Conservation (phyloP, 1,139 yeast species). For the Hanseniaspora uvarum region DNA sequence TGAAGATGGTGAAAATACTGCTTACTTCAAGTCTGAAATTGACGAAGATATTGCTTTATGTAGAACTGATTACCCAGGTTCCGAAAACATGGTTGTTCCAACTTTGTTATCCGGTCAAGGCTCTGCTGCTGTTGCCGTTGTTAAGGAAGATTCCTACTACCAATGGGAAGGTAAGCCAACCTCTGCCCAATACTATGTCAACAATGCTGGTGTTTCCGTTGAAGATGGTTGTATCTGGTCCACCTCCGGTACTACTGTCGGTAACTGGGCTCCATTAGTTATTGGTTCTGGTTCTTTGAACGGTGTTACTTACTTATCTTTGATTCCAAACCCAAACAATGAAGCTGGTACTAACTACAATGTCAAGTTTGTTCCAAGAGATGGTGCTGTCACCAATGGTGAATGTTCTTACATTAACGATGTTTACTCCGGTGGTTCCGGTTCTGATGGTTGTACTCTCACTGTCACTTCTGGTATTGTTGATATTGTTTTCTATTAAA, state of each 20-base stretch:
- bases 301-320: slow-evolving; percentile 59
- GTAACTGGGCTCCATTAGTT: slow-evolving; percentile 79
- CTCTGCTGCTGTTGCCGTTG: slow-evolving; percentile 61
- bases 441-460: slow-evolving; percentile 81
- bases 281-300: slow-evolving; percentile 61
- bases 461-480: slow-evolving; percentile 78
- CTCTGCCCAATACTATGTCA: slow-evolving; percentile 71
- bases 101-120: slow-evolving; percentile 41
- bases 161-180: slow-evolving; percentile 56
- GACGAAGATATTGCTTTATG: slow-evolving; percentile 57
- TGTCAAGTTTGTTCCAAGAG: slow-evolving; percentile 57
- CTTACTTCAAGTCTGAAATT: slow-evolving; percentile 49
- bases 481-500: slow-evolving; percentile 33
- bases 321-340: slow-evolving; percentile 79
- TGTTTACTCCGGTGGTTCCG: slow-evolving; percentile 46
- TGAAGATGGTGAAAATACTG: slow-evolving; percentile 64
- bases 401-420: slow-evolving; percentile 57
- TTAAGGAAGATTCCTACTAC: slow-evolving; percentile 52
- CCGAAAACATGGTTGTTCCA: slow-evolving; percentile 79
- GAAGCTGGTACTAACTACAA: slow-evolving; percentile 49
- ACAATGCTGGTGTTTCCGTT: slow-evolving; percentile 66
- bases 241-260: slow-evolving; percentile 49
- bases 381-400: slow-evolving; percentile 46
- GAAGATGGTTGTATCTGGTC: slow-evolving; percentile 77
- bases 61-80: slow-evolving; percentile 83